Evolutionary conservation across 257 asterid genomes (phyloP), one percentile per base, ranked within the genome.

Genomic region (Nicotiana obtusifolia): DNA sequence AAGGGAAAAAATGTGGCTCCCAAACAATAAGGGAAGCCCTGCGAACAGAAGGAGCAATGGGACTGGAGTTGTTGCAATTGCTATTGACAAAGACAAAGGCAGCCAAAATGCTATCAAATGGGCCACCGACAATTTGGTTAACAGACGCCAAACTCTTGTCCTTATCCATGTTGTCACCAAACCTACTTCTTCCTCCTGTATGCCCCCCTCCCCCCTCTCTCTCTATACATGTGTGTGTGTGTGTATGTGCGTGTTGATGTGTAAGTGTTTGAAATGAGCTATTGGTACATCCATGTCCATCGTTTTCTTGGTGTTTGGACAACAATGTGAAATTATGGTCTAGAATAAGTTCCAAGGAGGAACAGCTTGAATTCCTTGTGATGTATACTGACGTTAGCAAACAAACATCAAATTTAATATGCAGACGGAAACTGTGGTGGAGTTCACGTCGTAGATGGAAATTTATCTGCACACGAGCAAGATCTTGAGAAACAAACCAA

Each of bases 61-160:
- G 37, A 91, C 88, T 82, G 97, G 97, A 20, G 86, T 94, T 8
- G 89, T 93, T 54, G 98, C 97, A 0, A 92, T 95, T 10, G 97
- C 98, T 80, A 87, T 95, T 0, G 98, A 94, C 86, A 91, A 85
- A 66, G 97, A 95, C 54, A 95, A 91, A 91, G 84, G 89, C 17
- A 94, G 99, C 91, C 95, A 89, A 41, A 62, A 87, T 84, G 99
- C 99, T 7, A 85, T 95, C 68, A 89, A 84, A 88, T 95, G 99
- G 99, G 86, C 94, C 7, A 88, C 83, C 47, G 97, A 90, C 1
- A 89, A 94, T 82, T 89, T 95, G 86, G 86, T 92, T 59, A 6
- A 64, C 78, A 91, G 84, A 83, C 98, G 97, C 84, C 95, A 91
- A 80, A 86, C 93, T 15, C 83, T 92, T 44, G 77, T 94, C 62